Evolutionary conservation across 1,284 basidiomycete species (phyloP), one percentile per base, ranked within the genome.

Genomic region (Naganishia liquefaciens): DNA sequence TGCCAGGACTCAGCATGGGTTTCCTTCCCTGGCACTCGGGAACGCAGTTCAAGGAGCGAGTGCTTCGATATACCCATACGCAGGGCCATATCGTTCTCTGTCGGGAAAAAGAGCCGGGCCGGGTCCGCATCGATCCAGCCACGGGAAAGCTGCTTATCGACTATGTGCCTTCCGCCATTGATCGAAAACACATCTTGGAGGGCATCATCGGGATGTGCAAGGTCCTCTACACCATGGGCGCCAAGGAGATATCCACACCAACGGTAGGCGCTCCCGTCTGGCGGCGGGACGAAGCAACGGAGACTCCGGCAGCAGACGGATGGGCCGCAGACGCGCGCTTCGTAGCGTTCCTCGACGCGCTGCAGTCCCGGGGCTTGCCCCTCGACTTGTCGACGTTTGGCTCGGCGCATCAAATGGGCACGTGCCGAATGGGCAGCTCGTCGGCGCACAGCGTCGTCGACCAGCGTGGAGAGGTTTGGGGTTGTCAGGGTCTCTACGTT

Each of bases 381-480:
- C 50, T 65, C 23, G 64, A 65, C 30, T 15, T 23, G 5, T 42
- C 64, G 10, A 46, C 49, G 1, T 67, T 69, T 37, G 73, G 74
- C 9, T 70, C 68, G 5, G 77, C 77, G 0, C 77, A 77, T 68
- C 77, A 78, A 71, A 81, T 82, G 80, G 78, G 76, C 2, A 78
- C 75, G n/a, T 67, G 66, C 37, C 37, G 62, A 15, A 80, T 81
- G 79, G 75, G 77, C 6, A 67, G 69, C 3, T 70, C 72, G 23
- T 74, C 81, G 6, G 69, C 69, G 15, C 66, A 68, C 9, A 74
- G 74, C 21, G 80, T 77, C 0, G 74, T 78, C 54, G 78, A 80
- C 66, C 74, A 77, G 10, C 69, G 76, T 43, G 81, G 80, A 7
- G 70, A 73, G 21, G 78, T 82, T 0, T 81, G 79, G 72, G 80